Evolutionary conservation across 495 filamentous ascomycete genomes (phyloP), one percentile per base, ranked within the genome.

Genomic region (Aspergillus mulundensis): DNA sequence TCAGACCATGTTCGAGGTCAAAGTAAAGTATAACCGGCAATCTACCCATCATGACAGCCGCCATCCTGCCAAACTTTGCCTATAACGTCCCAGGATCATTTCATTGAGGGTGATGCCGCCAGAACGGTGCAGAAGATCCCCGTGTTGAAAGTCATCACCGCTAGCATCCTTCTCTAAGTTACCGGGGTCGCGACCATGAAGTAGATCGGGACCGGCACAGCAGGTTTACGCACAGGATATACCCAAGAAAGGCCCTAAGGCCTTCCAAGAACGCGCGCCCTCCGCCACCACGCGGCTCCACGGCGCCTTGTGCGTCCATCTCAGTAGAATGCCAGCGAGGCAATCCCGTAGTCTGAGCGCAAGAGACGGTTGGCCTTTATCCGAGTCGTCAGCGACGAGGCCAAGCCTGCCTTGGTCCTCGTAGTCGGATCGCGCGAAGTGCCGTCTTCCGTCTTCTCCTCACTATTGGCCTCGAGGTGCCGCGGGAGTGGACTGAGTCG

Each of bases 101-200:
- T 28, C 25, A 28, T 8, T 8, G 8, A 28, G 25, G 25, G 8
- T 14, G 0, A 62, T 54, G 4, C 63, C 3, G 16, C 46, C 21
- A 65, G 24, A 6, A 62, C 57, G 3, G 54, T 38, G 20, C 41
- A 36, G 19, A 65, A 58, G 7, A 65, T 48, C 2, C 63, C 63
- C 4, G 58, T 21, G 36, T 65, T 65, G 50, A 60, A 60, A 1
- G 41, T 65, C 63, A 65, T 65, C 12, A 65, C 63, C 0, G 53
- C 51, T 16, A 65, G 28, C 63, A 65, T 65, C 15, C 63, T 65
- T 19, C 14, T 0, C 7, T 25, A 6, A 61, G 10, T 49, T 63
- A 63, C 16, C 61, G 54, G 28, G 57, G 54, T 57, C 40, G 4
- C 8, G 4, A 28, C n/a, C n/a, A n/a, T n/a, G n/a, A n/a, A n/a